A percentile compares a stretch with the other conserved stretches of the same genome.
These are phyloP conservation scores for Cylindrotheca closterium DNA, from an alignment of 108 stramenopile genomes.

Conservation along the genomic window DNA sequence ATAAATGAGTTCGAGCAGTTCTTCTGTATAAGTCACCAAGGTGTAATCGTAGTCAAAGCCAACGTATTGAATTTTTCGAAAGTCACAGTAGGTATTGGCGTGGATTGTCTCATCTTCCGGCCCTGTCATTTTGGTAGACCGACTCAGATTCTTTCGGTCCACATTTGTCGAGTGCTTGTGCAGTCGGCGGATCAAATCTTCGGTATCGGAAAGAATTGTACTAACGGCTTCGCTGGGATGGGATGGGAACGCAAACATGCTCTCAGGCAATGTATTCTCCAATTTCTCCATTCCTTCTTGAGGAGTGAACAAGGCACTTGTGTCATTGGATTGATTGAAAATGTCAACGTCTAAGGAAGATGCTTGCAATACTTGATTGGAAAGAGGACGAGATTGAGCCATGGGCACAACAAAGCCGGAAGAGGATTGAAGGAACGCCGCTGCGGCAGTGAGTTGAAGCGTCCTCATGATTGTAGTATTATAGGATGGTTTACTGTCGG, in stretches of 20 bases:
- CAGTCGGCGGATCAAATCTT: constrained; percentile 47
- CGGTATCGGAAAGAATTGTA: constrained; percentile 56
- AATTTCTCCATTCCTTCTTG: background rate
- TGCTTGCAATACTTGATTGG: constrained; percentile 2
- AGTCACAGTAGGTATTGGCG: constrained; percentile 90
- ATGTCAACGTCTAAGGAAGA: constrained; percentile 21
- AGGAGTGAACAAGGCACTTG: background rate
- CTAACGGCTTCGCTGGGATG: constrained; percentile 59
- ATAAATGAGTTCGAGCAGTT: constrained; percentile 88
- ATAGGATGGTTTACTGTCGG: too few species aligned
- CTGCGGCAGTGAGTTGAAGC: too few species aligned
- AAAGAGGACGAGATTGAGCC: too few species aligned
- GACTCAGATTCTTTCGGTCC: constrained; percentile 15
- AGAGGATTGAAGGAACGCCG: too few species aligned
- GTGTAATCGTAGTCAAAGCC: constrained; percentile 98
- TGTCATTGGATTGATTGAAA: constrained; percentile 5
- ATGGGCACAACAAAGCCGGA: too few species aligned
- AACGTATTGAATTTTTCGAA: constrained; percentile 88
- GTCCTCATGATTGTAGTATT: too few species aligned
- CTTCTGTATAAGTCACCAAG: constrained; percentile 86
- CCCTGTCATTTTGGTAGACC: constrained; percentile 10
- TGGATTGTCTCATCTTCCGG: constrained; percentile 58
- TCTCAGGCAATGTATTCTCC: constrained; percentile 9
- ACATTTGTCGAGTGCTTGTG: constrained; percentile 47
- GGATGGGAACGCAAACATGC: constrained; percentile 40